Conservation (phyloP, 441 rosid species). For the Bocquillonia castaneifolia region DNA sequence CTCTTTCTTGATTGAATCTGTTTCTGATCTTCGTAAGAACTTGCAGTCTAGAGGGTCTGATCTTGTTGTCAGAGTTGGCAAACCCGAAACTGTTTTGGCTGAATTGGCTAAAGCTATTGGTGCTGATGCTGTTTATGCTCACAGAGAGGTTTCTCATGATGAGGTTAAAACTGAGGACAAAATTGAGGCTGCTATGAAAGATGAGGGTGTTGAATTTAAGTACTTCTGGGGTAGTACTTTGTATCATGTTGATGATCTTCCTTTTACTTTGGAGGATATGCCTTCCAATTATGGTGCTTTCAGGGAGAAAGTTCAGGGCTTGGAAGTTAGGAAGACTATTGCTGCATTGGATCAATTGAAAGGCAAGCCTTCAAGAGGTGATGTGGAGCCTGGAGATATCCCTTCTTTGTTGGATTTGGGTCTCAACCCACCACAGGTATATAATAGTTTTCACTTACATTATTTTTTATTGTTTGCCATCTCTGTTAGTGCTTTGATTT, state of each 20-base stretch:
- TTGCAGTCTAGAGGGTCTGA: conserved; percentile 84
- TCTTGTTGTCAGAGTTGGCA: conserved; percentile 78
- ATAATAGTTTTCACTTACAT: conserved; percentile 1
- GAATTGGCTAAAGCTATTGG: conserved; percentile 84
- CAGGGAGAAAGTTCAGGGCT: conserved; percentile 57
- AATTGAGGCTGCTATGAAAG: conserved; percentile 80
- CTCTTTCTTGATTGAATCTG: conserved; percentile 71
- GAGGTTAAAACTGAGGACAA: conserved; percentile 81
- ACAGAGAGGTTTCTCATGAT: conserved; percentile 75
- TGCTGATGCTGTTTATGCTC: conserved; percentile 83
- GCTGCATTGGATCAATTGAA: conserved; percentile 77
- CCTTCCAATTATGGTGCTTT: conserved; percentile 74
- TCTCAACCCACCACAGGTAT: conserved; percentile 61
- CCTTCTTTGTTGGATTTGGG: conserved; percentile 87
- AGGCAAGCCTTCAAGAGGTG: conserved; percentile 75
- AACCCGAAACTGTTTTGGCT: conserved; percentile 65
- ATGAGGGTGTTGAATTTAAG: conserved; percentile 78
- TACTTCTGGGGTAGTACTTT: conserved; percentile 94
- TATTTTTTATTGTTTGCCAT: neutral
- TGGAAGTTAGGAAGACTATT: conserved; percentile 79
- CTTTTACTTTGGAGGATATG: conserved; percentile 76
- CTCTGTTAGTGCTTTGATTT: neutral
- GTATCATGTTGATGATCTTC: conserved; percentile 88
- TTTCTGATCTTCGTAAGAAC: conserved; percentile 73
- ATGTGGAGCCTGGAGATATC: conserved; percentile 85